Evolutionary conservation across 177 flowering plant genomes (phyloP).

Genomic region (Telopea speciosissima): DNA sequence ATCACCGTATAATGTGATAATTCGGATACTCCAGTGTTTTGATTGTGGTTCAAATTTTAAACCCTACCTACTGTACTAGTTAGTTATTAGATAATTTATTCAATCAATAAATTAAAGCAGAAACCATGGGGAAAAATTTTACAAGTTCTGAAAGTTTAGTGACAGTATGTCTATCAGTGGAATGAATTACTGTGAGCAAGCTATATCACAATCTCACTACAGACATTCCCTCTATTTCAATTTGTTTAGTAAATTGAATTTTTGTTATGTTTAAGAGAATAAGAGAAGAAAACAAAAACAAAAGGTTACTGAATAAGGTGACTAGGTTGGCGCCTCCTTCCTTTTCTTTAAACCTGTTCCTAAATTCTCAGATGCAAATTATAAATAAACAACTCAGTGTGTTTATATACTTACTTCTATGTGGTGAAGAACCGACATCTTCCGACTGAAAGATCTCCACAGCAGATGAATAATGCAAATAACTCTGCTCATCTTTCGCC

Average conservation of each 20-base stretch:
- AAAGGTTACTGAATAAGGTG: no score
- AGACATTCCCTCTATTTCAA: no score
- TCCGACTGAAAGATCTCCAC: slow-evolving; percentile 22
- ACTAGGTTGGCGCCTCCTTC: neutral
- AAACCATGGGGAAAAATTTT: neutral
- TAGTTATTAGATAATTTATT: neutral
- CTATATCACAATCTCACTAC: neutral
- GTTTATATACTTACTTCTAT: slow-evolving; percentile 26
- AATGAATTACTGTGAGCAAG: neutral
- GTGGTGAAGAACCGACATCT: slow-evolving; percentile 23
- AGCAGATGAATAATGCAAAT: slow-evolving; percentile 13
- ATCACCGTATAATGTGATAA: no score
- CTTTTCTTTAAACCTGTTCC: neutral
- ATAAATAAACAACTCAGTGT: neutral
- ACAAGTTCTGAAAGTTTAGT: neutral
- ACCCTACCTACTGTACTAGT: neutral
- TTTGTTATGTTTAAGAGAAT: neutral
- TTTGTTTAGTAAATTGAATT: no score
- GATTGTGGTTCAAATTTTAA: no score
- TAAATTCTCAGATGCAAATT: neutral
- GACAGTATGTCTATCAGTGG: neutral
- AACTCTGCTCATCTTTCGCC: slow-evolving; percentile 7
- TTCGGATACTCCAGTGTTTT: no score
- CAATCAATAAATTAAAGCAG: neutral
- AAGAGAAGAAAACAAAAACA: no score